Evolutionary conservation across 73 alveolate species (phyloP), one percentile per base, ranked within the genome.

Genomic region (Paramecium pentaurelia): DNA sequence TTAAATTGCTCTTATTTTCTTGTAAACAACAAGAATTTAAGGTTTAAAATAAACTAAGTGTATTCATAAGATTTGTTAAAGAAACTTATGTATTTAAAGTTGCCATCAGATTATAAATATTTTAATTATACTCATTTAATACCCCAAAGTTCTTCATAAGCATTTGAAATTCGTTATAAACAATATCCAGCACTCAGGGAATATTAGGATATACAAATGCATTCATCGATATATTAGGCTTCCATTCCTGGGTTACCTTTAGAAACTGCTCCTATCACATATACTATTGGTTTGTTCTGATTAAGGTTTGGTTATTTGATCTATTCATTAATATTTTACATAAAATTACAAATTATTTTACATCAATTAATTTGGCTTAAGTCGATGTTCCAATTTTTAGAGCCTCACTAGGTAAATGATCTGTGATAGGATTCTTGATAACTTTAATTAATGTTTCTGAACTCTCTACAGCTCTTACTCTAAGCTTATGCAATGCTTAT

Each of bases 181-280:
- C 94, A 93, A 71, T 94, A 93, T 27, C 97, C 98, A 14, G 99
- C 99, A 77, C 96, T 87, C 6, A 97, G 86, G 9, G 95, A 84
- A 77, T 95, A 97, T 60, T 88, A 88, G 8, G 98, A 94, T 42
- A 97, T 96, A 58, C 98, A 91, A n/a, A 97, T 86, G 49, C 93
- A 75, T 32, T 94, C 95, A 77, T 96, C 96, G 1, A 92, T 60
- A 60, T 95, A 95, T 40, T 96, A 95, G 27, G 86, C 92, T 90
- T 98, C 99, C 97, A 95, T 96, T 54, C 97, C 98, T 42, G 99
- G 98, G 77, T 98, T 96, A 6, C 99, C 99, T 49, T 96, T 95
- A 34, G 98, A 94, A 25, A 97, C 97, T 7, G 99, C 99, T 38
- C 99, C 99, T 58, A 98, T 93, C 51, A 97, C 99, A 90, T 96